Base-by-base conservation (phyloP, 2,329 filamentous ascomycete species). In the Rugonectria rugulosa region DNA sequence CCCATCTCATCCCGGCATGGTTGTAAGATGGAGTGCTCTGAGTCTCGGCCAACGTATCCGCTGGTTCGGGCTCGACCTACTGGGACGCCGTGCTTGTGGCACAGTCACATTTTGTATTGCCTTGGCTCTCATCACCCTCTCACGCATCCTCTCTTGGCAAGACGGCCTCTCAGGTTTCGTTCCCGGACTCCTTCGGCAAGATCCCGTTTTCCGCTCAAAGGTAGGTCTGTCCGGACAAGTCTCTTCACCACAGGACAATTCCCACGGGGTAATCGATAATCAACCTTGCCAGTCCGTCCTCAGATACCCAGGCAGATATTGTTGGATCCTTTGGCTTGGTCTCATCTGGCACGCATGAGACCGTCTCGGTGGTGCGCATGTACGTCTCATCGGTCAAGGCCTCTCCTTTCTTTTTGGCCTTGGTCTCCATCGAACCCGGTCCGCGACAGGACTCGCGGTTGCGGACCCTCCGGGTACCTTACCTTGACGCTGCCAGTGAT, bases 401-500 rank as follows among this genome's bases (percentile, higher is more conserved):
- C 46, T 29, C 26, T 29, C 12, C 14, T 38, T 38, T 38, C 37
- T 40, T 40, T 40, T 40, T 40, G 10, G 19, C 37, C 24, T 14
- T 32, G 12, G 12, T 11, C 29, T 4, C 29, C 6, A 8, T 5
- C 4, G 12, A 14, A 32, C 29, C 29, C 29, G 24, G 24, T 27
- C 29, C 29, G 12, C 12, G 10, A 14, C 29, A 14, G n/a, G n/a
- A n/a, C n/a, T n/a, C n/a, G n/a, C n/a, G n/a, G 29, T 14, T 32
- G 29, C 12, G 29, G 29, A 14, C 6, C 29, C 29, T 15, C 63
- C 60, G 60, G 64, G 60, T 60, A 63, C 57, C 64, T 66, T 65
- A 55, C 60, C 56, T 61, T 52, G 41, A 65, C 52, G 60, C 62
- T 47, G 62, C 61, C 42, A 53, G 63, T 40, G 54, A 42, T 50